Evolutionary conservation across 176 grass and related monocot species (phyloP).

Genomic region (Ensete glaucum): DNA sequence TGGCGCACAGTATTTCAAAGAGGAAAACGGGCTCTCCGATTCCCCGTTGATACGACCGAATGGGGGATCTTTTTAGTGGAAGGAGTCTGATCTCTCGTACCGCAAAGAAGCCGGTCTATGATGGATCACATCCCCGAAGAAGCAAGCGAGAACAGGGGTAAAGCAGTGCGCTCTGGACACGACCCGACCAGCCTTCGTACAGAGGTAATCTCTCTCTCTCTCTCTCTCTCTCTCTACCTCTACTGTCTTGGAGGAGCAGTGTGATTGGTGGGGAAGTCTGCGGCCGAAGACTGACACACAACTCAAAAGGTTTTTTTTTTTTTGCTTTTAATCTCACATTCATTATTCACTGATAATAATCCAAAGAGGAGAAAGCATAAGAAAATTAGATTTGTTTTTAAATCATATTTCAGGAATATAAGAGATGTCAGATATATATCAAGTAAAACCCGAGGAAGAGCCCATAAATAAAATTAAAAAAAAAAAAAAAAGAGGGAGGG

Average conservation of each 20-base stretch:
- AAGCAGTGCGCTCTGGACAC: background rate
- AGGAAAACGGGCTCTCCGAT: background rate
- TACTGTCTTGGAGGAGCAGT: background rate
- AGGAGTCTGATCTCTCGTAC: background rate
- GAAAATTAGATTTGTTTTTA: too few relatives aligned
- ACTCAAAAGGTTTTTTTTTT: background rate
- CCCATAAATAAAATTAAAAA: too few relatives aligned
- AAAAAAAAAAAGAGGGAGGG: too few relatives aligned
- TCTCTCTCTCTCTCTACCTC: conserved; percentile 1
- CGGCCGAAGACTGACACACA: background rate
- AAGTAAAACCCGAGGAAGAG: too few relatives aligned
- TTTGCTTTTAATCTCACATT: too few relatives aligned
- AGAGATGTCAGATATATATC: too few relatives aligned
- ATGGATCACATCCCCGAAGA: background rate
- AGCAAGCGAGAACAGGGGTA: background rate
- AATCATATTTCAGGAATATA: too few relatives aligned
- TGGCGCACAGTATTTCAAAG: background rate
- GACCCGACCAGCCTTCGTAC: background rate
- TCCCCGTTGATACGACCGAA: background rate
- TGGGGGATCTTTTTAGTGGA: background rate
- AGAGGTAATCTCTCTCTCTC: background rate
- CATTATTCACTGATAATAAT: too few relatives aligned
- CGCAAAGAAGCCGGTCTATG: background rate
- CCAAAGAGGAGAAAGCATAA: too few relatives aligned
- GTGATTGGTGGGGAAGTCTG: background rate